Evolutionary conservation across 495 filamentous ascomycete genomes (phyloP).

Genomic region (Penicillium malachiteum): DNA sequence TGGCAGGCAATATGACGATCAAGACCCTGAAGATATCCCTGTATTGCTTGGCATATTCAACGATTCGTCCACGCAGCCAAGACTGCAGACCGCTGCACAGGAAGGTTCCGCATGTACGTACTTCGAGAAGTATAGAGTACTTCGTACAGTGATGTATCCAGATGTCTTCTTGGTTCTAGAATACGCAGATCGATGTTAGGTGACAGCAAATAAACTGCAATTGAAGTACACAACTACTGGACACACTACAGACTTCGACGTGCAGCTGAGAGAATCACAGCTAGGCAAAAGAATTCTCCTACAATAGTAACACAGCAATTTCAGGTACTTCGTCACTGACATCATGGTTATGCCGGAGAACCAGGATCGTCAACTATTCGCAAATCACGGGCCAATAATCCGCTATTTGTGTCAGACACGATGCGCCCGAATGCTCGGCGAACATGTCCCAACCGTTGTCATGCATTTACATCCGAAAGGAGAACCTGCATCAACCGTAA

Average conservation of each 20-base stretch:
- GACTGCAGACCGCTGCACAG: constrained; percentile 1
- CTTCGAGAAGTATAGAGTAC: neutral
- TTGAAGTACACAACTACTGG: neutral
- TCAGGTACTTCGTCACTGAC: neutral
- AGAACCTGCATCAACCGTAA: too few relatives aligned
- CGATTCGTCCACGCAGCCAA: constrained; percentile 7
- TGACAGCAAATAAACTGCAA: neutral
- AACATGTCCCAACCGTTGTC: neutral
- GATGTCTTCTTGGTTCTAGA: neutral
- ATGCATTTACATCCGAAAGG: neutral
- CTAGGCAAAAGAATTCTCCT: constrained; percentile 3
- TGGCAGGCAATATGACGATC: constrained; percentile 6
- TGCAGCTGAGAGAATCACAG: neutral
- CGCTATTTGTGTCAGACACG: neutral
- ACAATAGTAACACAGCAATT: constrained; percentile 10
- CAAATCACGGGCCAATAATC: neutral
- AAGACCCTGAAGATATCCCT: constrained; percentile 5
- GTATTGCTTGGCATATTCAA: constrained; percentile 11
- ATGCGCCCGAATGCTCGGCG: constrained; percentile 2
- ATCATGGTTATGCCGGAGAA: neutral
- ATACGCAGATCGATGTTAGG: neutral
- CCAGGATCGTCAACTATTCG: constrained; percentile 11
- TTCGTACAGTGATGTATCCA: too few relatives aligned
- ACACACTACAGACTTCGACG: neutral
- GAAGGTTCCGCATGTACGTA: neutral